Conservation (phyloP, 495 filamentous ascomycete species). For the Podospora pseudoanserina region DNA sequence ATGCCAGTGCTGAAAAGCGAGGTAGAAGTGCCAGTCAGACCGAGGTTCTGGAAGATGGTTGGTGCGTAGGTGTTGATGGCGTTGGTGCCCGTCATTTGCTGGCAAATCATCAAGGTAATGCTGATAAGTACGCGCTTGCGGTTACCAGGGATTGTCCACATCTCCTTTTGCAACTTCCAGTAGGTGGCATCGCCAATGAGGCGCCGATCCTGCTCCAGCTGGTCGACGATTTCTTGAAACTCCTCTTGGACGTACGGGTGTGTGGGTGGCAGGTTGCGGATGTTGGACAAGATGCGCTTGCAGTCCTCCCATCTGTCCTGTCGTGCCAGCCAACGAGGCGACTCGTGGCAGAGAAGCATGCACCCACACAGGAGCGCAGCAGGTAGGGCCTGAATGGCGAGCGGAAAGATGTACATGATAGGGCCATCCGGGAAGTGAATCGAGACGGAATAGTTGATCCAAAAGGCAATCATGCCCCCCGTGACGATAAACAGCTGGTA, state of each 20-base stretch:
- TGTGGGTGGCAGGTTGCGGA: constrained; percentile 52
- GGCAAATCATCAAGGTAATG: constrained; percentile 46
- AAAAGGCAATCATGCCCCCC: constrained; percentile 55
- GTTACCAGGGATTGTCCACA: constrained; percentile 63
- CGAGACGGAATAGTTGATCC: constrained; percentile 54
- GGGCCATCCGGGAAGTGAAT: constrained; percentile 36
- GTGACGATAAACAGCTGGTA: constrained; percentile 60
- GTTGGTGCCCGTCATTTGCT: constrained; percentile 45
- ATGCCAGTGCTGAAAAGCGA: constrained; percentile 49
- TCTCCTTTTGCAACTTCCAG: constrained; percentile 65
- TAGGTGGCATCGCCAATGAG: constrained; percentile 59
- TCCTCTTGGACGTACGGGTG: constrained; percentile 66
- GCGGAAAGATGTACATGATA: constrained; percentile 59
- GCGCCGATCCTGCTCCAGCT: constrained; percentile 66
- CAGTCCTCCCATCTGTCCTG: constrained; percentile 69
- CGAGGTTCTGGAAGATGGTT: constrained; percentile 48
- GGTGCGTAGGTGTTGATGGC: constrained; percentile 54
- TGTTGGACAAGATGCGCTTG: constrained; percentile 49
- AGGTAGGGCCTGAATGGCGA: constrained; percentile 64
- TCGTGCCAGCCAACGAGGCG: constrained; percentile 66
- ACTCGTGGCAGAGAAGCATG: constrained; percentile 59
- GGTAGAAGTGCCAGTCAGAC: constrained; percentile 44
- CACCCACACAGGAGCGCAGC: constrained; percentile 55
- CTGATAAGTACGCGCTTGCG: constrained; percentile 45
- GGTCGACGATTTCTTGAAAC: constrained; percentile 60